Percentiles rank a stretch among this genome's conserved stretches.
These are phyloP conservation scores for Wickerhamiella allomyrinae DNA, from an alignment of 805 yeast species.

Conservation along the genomic window DNA sequence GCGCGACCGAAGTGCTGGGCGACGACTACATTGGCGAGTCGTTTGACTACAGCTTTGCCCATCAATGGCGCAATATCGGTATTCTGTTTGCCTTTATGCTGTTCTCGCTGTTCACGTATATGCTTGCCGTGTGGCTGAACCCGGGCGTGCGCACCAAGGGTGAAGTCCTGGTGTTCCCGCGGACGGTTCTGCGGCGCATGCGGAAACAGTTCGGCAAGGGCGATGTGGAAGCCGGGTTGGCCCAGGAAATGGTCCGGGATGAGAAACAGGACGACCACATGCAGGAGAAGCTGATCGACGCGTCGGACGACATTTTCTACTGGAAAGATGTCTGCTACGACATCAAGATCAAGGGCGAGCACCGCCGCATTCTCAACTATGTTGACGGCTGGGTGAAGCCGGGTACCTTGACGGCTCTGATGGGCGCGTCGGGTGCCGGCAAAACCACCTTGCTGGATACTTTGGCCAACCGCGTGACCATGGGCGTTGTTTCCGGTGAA, in stretches of 20 bases:
- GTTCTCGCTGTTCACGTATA: slow-evolving; percentile 28
- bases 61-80: slow-evolving; percentile 75
- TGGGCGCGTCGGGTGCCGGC: slow-evolving; percentile 87
- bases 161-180: slow-evolving; percentile 21
- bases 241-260: slow-evolving; percentile 11
- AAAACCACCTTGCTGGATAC: slow-evolving; percentile 65
- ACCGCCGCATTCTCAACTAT: slow-evolving; percentile 30
- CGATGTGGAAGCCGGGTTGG: background rate
- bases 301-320: slow-evolving; percentile 36
- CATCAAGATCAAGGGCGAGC: slow-evolving; percentile 32
- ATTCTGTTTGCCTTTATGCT: slow-evolving; percentile 39
- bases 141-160: slow-evolving; percentile 24
- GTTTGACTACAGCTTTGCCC: slow-evolving; percentile 39
- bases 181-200: slow-evolving; percentile 10
- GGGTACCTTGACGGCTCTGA: slow-evolving; percentile 65
- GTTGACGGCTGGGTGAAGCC: slow-evolving; percentile 67
- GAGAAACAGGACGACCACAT: slow-evolving; percentile 21
- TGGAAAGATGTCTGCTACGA: slow-evolving; percentile 52
- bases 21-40: slow-evolving; percentile 36
- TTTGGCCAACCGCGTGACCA: slow-evolving; percentile 53
- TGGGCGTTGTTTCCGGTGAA: slow-evolving; percentile 61
- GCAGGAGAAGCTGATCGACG: slow-evolving; percentile 19
- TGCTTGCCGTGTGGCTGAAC: slow-evolving; percentile 19
- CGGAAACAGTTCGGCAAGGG: slow-evolving; percentile 11
- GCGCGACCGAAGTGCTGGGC: slow-evolving; percentile 42